Percentiles rank a stretch among this genome's conserved stretches.
These are phyloP conservation scores for Cutaneotrichosporon cavernicola DNA, from an alignment of 1,284 basidiomycete genomes.

Conservation along the genomic window DNA sequence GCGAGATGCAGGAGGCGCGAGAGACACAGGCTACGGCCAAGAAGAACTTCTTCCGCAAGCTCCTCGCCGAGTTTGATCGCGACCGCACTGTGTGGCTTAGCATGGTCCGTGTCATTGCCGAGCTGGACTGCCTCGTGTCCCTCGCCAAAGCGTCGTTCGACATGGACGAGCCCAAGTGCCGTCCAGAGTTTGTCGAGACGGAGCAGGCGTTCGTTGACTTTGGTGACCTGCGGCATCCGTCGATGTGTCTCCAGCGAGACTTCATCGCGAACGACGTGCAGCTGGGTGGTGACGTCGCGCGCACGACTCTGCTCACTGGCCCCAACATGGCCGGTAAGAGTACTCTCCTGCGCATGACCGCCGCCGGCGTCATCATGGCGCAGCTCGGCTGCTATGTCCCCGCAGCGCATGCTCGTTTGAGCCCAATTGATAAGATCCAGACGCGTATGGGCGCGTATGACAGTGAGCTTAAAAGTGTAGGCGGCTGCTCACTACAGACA, in stretches of 20 bases:
- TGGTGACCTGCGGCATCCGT: slow-evolving; percentile 80
- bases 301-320: slow-evolving; percentile 87
- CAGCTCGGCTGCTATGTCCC: slow-evolving; percentile 98
- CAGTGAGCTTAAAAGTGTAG: slow-evolving; percentile 49
- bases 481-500: slow-evolving; percentile 55
- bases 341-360: slow-evolving; percentile 89
- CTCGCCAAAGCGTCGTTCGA: slow-evolving; percentile 84
- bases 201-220: slow-evolving; percentile 78
- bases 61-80: slow-evolving; percentile 80
- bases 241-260: slow-evolving; percentile 66
- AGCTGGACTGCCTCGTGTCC: slow-evolving; percentile 92
- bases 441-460: slow-evolving; percentile 99
- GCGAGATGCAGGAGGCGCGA: slow-evolving; percentile 82
- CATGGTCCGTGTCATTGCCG: slow-evolving; percentile 68
- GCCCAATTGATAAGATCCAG: slow-evolving; percentile 88
- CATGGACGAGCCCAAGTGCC: slow-evolving; percentile 86
- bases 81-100: slow-evolving; percentile 77
- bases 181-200: slow-evolving; percentile 81
- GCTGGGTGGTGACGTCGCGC: slow-evolving; percentile 67
- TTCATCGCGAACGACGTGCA: slow-evolving; percentile 96
- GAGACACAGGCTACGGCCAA: slow-evolving; percentile 77
- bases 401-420: slow-evolving; percentile 74
- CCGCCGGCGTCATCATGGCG: slow-evolving; percentile 90
- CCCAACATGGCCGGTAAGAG: slow-evolving; percentile 82
- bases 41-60: slow-evolving; percentile 75